These are phyloP conservation scores for Ogataea nakhonphanomensis DNA, from an alignment of 805 yeast genomes.

Conservation along the genomic window DNA sequence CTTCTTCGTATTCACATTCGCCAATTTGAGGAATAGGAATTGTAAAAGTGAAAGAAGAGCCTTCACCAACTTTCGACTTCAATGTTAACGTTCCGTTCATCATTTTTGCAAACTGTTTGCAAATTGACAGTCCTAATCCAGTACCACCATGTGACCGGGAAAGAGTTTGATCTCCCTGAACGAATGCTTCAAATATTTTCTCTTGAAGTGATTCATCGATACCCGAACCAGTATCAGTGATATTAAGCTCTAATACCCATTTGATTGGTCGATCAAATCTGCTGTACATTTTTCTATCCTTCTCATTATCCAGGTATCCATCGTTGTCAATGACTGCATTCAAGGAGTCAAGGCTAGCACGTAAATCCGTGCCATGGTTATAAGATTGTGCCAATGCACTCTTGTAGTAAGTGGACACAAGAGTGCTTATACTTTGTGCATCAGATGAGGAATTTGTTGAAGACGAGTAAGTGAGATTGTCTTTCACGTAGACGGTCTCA, in stretches of 20 bases:
- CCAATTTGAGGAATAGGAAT: conserved; percentile 72
- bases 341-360: conserved; percentile 6
- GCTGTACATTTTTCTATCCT: conserved; percentile 15
- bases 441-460: conserved; percentile 10
- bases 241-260: conserved; percentile 68
- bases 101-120: conserved; percentile 84
- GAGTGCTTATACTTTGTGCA: conserved; percentile 25
- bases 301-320: conserved; percentile 19
- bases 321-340: conserved; percentile 16
- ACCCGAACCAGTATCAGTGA: conserved; percentile 92
- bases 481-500: conserved; percentile 44
- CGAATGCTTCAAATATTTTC: conserved; percentile 91
- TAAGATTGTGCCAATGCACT: conserved; percentile 43
- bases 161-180: conserved; percentile 93
- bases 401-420: conserved; percentile 34
- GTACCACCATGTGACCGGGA: conserved; percentile 94
- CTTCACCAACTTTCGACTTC: conserved; percentile 72
- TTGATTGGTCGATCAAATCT: conserved; percentile 31
- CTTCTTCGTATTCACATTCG: conserved; percentile 39
- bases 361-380: conserved; percentile 13
- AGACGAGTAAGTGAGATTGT: conserved; percentile 4
- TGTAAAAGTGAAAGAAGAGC: conserved; percentile 78
- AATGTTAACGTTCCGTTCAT: conserved; percentile 80
- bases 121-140: conserved; percentile 85
- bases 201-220: conserved; percentile 78